These are phyloP conservation scores for Globisporangium barbulae DNA, from an alignment of 352 stramenopile species.

Conservation along the genomic window DNA sequence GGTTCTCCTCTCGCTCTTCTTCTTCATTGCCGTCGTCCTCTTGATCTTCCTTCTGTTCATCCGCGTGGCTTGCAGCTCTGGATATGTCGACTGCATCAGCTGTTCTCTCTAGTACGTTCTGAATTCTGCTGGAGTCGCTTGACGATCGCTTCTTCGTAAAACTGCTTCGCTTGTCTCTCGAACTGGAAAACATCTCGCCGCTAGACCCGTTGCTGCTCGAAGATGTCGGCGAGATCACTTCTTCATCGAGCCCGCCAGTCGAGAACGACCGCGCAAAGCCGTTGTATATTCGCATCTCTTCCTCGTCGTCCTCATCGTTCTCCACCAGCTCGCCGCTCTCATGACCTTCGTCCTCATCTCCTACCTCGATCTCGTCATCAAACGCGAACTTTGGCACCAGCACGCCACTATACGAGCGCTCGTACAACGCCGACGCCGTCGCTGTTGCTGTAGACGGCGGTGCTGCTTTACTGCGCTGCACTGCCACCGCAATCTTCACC, in stretches of 20 bases:
- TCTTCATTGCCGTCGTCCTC: conserved; percentile 24
- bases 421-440: conserved; percentile 2
- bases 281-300: conserved; percentile 14
- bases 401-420: conserved; percentile 20
- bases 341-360: conserved; percentile 9
- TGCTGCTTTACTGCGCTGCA: conserved; percentile 6
- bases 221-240: conserved; percentile 46
- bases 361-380: conserved; percentile 11
- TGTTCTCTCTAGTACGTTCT: conserved; percentile 23
- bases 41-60: conserved; percentile 22
- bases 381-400: conserved; percentile 20
- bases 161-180: conserved; percentile 3
- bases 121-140: conserved; percentile 16
- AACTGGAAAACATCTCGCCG: conserved; percentile 21
- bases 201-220: conserved; percentile 56
- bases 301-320: not conserved
- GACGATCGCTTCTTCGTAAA: conserved; percentile 17
- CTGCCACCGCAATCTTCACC: conserved; percentile 2
- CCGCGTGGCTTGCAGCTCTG: conserved; percentile 18
- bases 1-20: conserved; percentile 31
- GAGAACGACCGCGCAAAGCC: conserved; percentile 12
- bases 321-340: conserved; percentile 4
- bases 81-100: conserved; percentile 2
- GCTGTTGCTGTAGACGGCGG: not conserved
- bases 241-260: conserved; percentile 4